Evolutionary conservation across 2,329 filamentous ascomycete genomes (phyloP), one percentile per base, ranked within the genome.

Genomic region (Trichoderma koningiopsis): DNA sequence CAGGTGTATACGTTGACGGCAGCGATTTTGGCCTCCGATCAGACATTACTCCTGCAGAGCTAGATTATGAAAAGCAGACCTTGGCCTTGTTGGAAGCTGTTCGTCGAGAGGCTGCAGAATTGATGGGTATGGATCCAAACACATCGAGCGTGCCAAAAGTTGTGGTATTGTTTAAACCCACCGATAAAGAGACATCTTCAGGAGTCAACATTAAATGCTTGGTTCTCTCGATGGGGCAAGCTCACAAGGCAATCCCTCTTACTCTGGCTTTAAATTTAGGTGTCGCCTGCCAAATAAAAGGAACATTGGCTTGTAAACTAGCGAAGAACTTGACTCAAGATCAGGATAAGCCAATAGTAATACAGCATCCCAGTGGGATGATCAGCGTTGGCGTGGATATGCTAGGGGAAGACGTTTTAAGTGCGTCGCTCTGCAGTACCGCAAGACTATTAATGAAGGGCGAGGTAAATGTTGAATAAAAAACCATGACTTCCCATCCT

Each of bases 331-430:
- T 31, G 24, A 33, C 16, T 14, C 58, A 29, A 47, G 58, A 61
- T 22, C 33, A 33, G 2, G 2, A 33, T 11, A 40, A 19, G 8
- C 31, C 2, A n/a, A 37, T 61, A 27, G 22, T 27, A 2, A 61
- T 61, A 61, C 37, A 47, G 19, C 58, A 61, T 61, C 58, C 58
- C 22, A 61, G 58, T 31, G 58, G 58, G 37, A 33, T 22, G 13
- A 61, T 61, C 33, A 40, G 47, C 19, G 24, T 61, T 61, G 58
- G 58, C 31, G 37, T 61, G 14, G 58, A 61, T 33, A 33, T 33
- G 47, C 10, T 37, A 31, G 58, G 58, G 27, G 58, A 61, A 47
- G 58, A 61, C 3, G 2, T 61, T 10, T n/a, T 61, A 16, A 61
- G 37, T 31, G 37, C 58, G 22, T 47, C 58, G 2, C 11, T 61